A percentile compares a stretch with the other conserved stretches of the same genome.
phyloP scores from a whole-genome alignment of 1,284 basidiomycete species.

The Somion occarium region DNA sequence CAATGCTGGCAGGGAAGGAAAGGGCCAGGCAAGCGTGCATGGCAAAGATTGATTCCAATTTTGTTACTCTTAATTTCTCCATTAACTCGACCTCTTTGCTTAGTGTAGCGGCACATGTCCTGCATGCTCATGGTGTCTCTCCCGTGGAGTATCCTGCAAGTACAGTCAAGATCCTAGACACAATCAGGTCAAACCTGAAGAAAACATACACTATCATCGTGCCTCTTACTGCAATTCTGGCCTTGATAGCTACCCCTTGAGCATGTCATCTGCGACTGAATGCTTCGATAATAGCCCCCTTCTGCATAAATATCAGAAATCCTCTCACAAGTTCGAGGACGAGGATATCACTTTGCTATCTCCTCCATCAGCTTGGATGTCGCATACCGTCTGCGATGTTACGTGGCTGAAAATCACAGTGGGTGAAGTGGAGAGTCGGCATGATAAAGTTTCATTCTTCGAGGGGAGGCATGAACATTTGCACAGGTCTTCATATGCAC shows the following conservation, averaged over 20 bases:
- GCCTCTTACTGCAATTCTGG: not conserved
- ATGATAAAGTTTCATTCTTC: not conserved
- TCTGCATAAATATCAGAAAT: too few relatives aligned
- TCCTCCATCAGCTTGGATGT: not conserved
- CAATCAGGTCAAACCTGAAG: not conserved
- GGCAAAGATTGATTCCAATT: conserved; percentile 30
- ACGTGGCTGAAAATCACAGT: not conserved
- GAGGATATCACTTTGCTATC: conserved; percentile 3
- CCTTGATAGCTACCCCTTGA: not conserved
- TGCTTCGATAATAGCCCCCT: conserved; percentile 6
- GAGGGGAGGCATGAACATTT: not conserved
- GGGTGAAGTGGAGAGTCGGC: not conserved
- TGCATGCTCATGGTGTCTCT: conserved; percentile 33
- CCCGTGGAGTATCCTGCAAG: conserved; percentile 36
- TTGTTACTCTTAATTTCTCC: not conserved
- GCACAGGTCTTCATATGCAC: not conserved
- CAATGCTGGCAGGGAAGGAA: conserved; percentile 36
- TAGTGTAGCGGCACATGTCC: conserved; percentile 40
- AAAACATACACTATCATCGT: conserved; percentile 10
- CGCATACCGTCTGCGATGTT: too few relatives aligned
- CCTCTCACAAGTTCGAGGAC: conserved; percentile 19
- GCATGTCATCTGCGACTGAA: conserved; percentile 1
- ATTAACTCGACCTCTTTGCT: not conserved
- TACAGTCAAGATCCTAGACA: conserved; percentile 28
- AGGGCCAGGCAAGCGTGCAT: conserved; percentile 39